phyloP scores from a whole-genome alignment of 2,329 filamentous ascomycete species.

The Colletotrichum cordylinicola region DNA sequence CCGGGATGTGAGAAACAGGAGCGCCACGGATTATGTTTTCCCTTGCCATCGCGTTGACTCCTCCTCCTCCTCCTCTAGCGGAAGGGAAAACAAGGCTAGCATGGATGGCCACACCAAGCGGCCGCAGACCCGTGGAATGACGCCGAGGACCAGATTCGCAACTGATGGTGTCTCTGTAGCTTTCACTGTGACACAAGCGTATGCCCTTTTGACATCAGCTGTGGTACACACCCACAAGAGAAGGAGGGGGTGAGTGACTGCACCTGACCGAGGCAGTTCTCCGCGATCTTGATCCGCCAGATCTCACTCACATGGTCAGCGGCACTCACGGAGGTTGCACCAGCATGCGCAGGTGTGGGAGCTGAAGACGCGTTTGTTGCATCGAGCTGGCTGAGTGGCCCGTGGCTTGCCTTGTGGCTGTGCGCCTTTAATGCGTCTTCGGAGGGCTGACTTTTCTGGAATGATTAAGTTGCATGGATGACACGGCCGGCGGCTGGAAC shows the following conservation, averaged over 20 bases:
- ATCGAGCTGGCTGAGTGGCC: not conserved
- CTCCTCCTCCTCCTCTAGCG: not conserved
- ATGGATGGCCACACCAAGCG: not conserved
- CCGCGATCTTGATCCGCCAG: not conserved
- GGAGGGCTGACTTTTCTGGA: not conserved
- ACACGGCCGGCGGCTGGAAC: not conserved
- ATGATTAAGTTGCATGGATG: not conserved
- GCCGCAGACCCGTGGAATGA: not conserved
- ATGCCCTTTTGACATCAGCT: not conserved
- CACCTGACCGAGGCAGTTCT: not conserved
- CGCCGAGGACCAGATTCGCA: not conserved
- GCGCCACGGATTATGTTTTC: not conserved
- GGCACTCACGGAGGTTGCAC: not conserved
- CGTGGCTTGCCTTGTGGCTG: not conserved
- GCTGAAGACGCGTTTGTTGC: not conserved
- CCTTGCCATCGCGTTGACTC: not conserved
- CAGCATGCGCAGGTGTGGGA: not conserved
- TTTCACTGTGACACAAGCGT: not conserved
- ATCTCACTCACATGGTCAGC: not conserved
- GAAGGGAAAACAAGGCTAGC: not conserved
- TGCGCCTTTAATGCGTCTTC: not conserved
- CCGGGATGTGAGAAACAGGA: not conserved
- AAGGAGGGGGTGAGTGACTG: not conserved
- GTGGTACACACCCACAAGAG: not conserved
- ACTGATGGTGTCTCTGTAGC: not conserved